These are phyloP conservation scores for Arthrobotrys musiformis DNA, from an alignment of 2,329 filamentous ascomycete species.

Conservation along the genomic window DNA sequence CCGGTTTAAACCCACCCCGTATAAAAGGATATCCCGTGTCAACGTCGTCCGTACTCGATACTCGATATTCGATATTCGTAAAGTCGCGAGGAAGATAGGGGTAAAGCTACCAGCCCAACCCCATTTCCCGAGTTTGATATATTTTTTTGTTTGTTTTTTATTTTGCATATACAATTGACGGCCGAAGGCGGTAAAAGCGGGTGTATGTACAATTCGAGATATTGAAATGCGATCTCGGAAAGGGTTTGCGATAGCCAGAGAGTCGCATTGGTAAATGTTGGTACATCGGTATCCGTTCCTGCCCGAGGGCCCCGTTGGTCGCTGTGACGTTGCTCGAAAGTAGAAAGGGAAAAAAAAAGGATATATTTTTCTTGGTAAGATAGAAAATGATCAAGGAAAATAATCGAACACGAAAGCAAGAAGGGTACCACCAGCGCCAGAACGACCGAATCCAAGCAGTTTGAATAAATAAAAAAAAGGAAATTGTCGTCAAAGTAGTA, in stretches of 20 bases:
- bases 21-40: neutral
- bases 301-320: neutral
- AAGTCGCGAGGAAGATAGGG: neutral
- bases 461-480: no score
- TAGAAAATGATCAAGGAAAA: neutral
- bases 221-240: neutral
- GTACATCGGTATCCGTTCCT: neutral
- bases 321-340: neutral
- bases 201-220: conserved; percentile 12
- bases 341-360: neutral
- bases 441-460: neutral
- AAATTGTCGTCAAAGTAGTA: neutral
- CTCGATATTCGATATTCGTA: neutral
- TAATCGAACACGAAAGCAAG: neutral
- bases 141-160: neutral
- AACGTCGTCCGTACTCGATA: no score
- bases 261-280: neutral
- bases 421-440: conserved; percentile 4
- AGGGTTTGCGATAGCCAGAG: neutral
- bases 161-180: conserved; percentile 1
- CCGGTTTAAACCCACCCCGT: neutral
- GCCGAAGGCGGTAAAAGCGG: neutral
- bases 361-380: neutral
- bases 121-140: neutral
- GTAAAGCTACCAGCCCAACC: neutral